These are phyloP conservation scores for Ramaria sp. DNA, from an alignment of 768 basidiomycete species.

Conservation along the genomic window DNA sequence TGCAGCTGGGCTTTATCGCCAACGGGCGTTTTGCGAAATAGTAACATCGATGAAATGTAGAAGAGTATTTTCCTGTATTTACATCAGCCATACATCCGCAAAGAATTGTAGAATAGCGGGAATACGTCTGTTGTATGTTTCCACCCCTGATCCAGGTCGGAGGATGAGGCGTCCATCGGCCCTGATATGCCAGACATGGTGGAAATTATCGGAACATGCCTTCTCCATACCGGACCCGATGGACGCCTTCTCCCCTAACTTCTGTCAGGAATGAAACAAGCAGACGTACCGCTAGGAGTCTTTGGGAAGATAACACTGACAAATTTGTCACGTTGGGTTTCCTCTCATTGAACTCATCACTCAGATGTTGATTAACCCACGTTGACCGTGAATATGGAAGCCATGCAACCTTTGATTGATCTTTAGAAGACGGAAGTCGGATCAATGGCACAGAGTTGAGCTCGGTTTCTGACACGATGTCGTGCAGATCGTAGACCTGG, in stretches of 20 bases:
- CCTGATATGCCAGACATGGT: too few relatives aligned
- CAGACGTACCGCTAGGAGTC: too few relatives aligned
- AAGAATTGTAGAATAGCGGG: background rate
- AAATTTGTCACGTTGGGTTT: conserved; percentile 49
- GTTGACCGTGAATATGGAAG: conserved; percentile 52
- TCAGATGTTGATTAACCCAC: conserved; percentile 66
- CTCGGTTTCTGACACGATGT: conserved; percentile 73
- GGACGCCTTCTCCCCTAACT: too few relatives aligned
- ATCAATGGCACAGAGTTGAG: conserved; percentile 58
- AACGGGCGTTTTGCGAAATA: conserved; percentile 42
- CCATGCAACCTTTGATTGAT: conserved; percentile 39
- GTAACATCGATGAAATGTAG: conserved; percentile 77
- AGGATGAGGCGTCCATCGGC: too few relatives aligned
- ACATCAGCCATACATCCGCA: background rate
- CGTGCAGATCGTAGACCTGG: conserved; percentile 55
- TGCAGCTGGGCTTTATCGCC: conserved; percentile 39
- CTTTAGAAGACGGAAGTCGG: conserved; percentile 42
- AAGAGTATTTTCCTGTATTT: conserved; percentile 56
- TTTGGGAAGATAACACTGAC: conserved; percentile 30
- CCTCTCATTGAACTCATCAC: conserved; percentile 17
- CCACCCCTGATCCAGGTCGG: too few relatives aligned
- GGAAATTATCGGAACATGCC: too few relatives aligned
- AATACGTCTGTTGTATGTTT: too few relatives aligned
- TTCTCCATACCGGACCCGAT: too few relatives aligned
- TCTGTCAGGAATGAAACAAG: too few relatives aligned